Conservation (phyloP, 2,329 filamentous ascomycete species). For the Capronia americana region DNA sequence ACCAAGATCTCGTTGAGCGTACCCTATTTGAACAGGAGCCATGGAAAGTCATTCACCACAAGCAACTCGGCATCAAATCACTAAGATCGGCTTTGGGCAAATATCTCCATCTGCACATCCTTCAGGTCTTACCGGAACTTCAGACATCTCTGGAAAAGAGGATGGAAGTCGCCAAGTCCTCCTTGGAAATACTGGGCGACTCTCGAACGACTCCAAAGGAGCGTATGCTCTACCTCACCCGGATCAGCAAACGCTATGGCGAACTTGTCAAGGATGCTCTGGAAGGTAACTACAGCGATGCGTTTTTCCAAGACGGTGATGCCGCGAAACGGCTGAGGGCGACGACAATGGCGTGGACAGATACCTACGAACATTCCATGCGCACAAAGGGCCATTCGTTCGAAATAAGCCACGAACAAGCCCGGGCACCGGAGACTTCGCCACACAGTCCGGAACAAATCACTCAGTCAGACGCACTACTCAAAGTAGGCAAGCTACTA, state of each 20-base stretch:
- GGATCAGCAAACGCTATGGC: conserved; percentile 37
- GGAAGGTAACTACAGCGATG: conserved; percentile 39
- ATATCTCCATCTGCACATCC: conserved; percentile 45
- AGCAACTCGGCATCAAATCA: conserved; percentile 42
- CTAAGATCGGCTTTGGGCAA: conserved; percentile 42
- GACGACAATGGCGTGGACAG: conserved; percentile 37
- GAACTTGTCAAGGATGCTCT: conserved; percentile 30
- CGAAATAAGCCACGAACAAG: conserved; percentile 20
- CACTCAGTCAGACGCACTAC: conserved; percentile 19
- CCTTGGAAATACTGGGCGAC: conserved; percentile 39
- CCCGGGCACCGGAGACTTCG: background rate
- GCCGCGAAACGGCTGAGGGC: conserved; percentile 37
- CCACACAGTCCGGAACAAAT: conserved; percentile 4
- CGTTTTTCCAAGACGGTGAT: conserved; percentile 35
- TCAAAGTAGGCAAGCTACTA: conserved; percentile 26
- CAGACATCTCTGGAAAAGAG: conserved; percentile 31
- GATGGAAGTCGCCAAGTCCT: conserved; percentile 28
- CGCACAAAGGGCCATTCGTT: conserved; percentile 38
- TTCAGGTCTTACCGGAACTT: conserved; percentile 32
- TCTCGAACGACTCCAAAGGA: conserved; percentile 37
- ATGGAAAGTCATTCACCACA: conserved; percentile 31
- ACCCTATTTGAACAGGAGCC: conserved; percentile 35
- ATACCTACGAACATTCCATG: conserved; percentile 39
- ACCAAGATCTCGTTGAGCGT: conserved; percentile 25
- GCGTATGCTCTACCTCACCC: conserved; percentile 36